phyloP scores from a whole-genome alignment of 768 basidiomycete genomes.

The Lactifluus hygrophoroides region DNA sequence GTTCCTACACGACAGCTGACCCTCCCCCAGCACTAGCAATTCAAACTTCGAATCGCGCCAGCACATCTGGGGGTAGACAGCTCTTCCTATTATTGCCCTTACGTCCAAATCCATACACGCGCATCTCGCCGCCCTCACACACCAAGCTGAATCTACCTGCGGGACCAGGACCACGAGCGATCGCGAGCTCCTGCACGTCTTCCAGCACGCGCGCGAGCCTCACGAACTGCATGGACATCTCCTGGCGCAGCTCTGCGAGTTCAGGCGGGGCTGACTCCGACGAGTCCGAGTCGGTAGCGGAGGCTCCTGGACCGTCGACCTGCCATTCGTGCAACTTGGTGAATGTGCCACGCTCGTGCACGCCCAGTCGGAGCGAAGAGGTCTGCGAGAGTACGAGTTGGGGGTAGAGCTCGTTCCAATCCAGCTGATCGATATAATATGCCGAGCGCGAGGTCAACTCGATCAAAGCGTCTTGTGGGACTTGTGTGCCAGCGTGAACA shows the following conservation, averaged over 20 bases:
- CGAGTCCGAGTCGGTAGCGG: background rate
- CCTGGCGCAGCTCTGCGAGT: background rate
- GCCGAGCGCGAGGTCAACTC: conserved; percentile 30
- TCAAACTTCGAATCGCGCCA: background rate
- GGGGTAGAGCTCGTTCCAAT: conserved; percentile 56
- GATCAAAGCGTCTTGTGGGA: conserved; percentile 20
- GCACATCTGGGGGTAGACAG: conserved; percentile 3
- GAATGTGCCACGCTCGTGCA: conserved; percentile 50
- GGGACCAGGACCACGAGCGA: conserved; percentile 7
- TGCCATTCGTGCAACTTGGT: conserved; percentile 37
- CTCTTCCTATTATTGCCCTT: background rate
- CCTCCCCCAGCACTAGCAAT: too few relatives aligned
- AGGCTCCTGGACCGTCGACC: conserved; percentile 19
- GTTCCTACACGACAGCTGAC: too few relatives aligned
- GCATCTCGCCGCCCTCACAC: background rate
- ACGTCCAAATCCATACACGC: conserved; percentile 6
- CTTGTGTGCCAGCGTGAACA: conserved; percentile 12
- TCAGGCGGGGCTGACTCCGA: background rate
- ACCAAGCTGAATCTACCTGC: conserved; percentile 5
- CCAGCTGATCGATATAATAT: conserved; percentile 24
- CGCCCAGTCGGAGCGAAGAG: conserved; percentile 47
- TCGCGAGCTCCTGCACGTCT: conserved; percentile 12
- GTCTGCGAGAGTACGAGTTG: conserved; percentile 68
- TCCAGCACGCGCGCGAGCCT: conserved; percentile 12
- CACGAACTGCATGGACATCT: background rate